Conservation (phyloP, 805 yeast genomes). For the Ogataea methylovora region DNA sequence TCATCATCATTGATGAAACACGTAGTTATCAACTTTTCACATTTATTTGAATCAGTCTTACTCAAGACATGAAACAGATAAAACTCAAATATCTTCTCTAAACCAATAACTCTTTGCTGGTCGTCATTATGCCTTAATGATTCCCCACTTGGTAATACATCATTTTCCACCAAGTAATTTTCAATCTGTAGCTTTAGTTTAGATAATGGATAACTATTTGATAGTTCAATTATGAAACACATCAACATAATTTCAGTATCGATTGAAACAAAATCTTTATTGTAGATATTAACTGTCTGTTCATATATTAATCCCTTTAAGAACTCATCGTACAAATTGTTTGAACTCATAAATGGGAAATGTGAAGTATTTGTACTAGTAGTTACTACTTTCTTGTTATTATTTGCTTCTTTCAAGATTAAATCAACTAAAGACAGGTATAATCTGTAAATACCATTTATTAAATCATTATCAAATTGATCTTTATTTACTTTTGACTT, state of each 20-base stretch:
- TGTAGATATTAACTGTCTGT: conserved; percentile 11
- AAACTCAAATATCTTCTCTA: conserved; percentile 15
- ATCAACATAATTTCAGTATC: conserved; percentile 22
- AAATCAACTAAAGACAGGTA: conserved; percentile 23
- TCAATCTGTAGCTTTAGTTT: conserved; percentile 18
- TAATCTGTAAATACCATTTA: conserved; percentile 16
- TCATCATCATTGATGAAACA: conserved; percentile 12
- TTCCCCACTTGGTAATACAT: conserved; percentile 12
- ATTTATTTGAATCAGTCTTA: conserved; percentile 9
- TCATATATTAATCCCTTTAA: conserved; percentile 14
- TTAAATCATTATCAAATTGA: conserved; percentile 8
- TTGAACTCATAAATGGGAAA: conserved; percentile 3
- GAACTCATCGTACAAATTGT: conserved; percentile 8
- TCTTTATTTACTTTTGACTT: conserved; percentile 1
- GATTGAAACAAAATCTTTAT: conserved; percentile 4
- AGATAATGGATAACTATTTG: conserved; percentile 16
- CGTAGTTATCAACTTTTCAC: conserved; percentile 11
- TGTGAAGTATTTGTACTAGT: neutral
- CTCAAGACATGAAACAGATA: conserved; percentile 18
- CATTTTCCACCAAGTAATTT: conserved; percentile 8
- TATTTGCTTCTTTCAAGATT: conserved; percentile 14
- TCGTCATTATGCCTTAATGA: neutral
- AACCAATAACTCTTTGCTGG: conserved; percentile 2
- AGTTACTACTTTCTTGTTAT: neutral
- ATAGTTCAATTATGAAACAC: conserved; percentile 23